Evolutionary conservation across 176 grass and related monocot species (phyloP).

Genomic region (Panicum miliaceum): DNA sequence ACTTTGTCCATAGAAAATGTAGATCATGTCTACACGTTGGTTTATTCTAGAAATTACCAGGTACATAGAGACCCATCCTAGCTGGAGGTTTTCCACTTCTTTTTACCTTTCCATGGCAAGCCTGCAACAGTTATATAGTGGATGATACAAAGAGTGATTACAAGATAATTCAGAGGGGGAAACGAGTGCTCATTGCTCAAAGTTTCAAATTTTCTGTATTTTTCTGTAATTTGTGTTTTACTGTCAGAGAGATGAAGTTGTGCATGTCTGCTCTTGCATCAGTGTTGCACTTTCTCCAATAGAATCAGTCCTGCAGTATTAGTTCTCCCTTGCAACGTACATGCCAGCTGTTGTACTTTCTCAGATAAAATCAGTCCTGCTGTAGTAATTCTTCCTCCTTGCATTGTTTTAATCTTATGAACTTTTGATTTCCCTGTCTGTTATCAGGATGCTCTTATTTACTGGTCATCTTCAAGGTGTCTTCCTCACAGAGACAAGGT

Average conservation of each 20-base stretch:
- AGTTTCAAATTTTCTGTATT: not conserved
- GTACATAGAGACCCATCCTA: not conserved
- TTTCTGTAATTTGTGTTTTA: conserved; percentile 8
- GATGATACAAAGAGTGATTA: conserved; percentile 20
- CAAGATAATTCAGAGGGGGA: not conserved
- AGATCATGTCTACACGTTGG: not conserved
- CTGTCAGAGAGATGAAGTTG: conserved; percentile 29
- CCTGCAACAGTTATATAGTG: conserved; percentile 16
- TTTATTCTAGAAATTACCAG: conserved; percentile 12
- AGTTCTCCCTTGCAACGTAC: not conserved
- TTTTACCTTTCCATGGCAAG: not conserved
- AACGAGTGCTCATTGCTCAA: not conserved
- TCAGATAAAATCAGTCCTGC: not conserved
- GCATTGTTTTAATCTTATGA: conserved; percentile 24
- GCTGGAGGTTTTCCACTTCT: not conserved
- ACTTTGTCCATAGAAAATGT: not conserved
- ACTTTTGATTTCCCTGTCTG: conserved; percentile 30
- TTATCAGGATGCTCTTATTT: conserved; percentile 80
- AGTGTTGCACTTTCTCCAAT: not conserved
- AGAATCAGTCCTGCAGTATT: not conserved
- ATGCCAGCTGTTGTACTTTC: not conserved
- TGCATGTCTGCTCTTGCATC: not conserved
- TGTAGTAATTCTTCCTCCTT: conserved; percentile 2
- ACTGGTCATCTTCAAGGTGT: conserved; percentile 97
- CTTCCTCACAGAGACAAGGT: conserved; percentile 68